Evolutionary conservation across 805 yeast species (phyloP).

Genomic region (Schizosaccharomyces octosporus): DNA sequence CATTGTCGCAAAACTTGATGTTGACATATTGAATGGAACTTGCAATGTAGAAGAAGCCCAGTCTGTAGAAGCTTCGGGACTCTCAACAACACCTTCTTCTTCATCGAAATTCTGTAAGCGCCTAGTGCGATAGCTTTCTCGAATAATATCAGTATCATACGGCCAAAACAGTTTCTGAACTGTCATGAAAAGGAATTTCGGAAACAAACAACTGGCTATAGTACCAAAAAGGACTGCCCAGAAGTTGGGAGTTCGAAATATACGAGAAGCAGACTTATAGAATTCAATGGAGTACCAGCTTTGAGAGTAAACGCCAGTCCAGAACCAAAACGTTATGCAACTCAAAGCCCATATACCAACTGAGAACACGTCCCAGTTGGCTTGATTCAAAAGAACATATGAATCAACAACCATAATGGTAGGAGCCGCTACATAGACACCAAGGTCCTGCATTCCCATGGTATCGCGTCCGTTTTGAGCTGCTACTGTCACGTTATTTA

Average conservation of each 20-base stretch:
- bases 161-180: slow-evolving; percentile 31
- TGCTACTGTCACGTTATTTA: slow-evolving; percentile 21
- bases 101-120: neutral
- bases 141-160: slow-evolving; percentile 40
- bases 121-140: slow-evolving; percentile 20
- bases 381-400: slow-evolving; percentile 42
- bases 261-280: slow-evolving; percentile 37
- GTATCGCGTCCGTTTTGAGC: slow-evolving; percentile 25
- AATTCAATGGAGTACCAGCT: slow-evolving; percentile 28
- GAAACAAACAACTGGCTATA: slow-evolving; percentile 28
- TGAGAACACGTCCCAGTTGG: slow-evolving; percentile 58
- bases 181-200: slow-evolving; percentile 31
- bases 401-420: slow-evolving; percentile 41
- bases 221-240: slow-evolving; percentile 45
- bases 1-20: neutral
- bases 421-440: slow-evolving; percentile 34
- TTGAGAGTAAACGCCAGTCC: slow-evolving; percentile 64
- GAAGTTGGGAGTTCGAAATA: slow-evolving; percentile 33
- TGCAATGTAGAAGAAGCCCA: neutral
- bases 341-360: slow-evolving; percentile 29
- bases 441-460: slow-evolving; percentile 50
- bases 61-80: neutral
- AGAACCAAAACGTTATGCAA: slow-evolving; percentile 32
- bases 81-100: neutral
- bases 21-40: neutral